Base-by-base conservation (phyloP, 192 early-diverging fungal genomes). In the Linnemannia schmuckeri region DNA sequence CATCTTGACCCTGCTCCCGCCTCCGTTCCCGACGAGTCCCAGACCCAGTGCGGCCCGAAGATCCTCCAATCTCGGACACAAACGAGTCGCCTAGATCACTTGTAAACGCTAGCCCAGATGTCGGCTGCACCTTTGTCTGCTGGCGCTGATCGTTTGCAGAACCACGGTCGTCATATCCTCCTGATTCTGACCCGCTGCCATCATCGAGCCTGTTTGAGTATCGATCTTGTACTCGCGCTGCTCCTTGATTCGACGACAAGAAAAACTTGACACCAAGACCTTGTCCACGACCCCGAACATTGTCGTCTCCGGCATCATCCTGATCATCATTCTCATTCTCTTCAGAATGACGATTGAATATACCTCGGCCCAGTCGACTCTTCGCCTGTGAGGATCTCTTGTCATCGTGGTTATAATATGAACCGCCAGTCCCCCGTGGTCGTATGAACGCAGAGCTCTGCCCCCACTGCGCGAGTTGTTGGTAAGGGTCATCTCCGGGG, bases 21-120 rank as follows among this genome's bases (percentile, higher is more conserved):
- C 57, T 57, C 74, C 79, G 40, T 52, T 52, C 74, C 52, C 71
- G 47, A 35, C 66, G 57, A 37, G 82, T 61, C 41, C 74, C 35
- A 70, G 17, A 15, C 7, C 69, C 49, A 63, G 47, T 24, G 33
- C 46, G 72, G 49, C 20, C 41, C n/a, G 70, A 73, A 2, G 84
- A 74, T 38, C 69, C 75, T 41, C 87, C 82, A 77, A 83, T 82
- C 71, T 88, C 81, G 2, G 87, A 80, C 20, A 83, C 80, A 68
- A 88, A 88, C 55, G 87, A 88, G 49, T 88, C 87, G 2, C 82
- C 79, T 44, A 88, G 52, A n/a, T 24, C 80, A 8, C 77, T 88
- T 3, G 72, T 42, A 27, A 83, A 74, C 1, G 72, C 71, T 24
- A 76, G 10, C 1, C 38, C 49, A 38, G 47, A 24, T 10, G 47